These are phyloP conservation scores for Mycena rosella DNA, from an alignment of 768 basidiomycete species.

Conservation along the genomic window DNA sequence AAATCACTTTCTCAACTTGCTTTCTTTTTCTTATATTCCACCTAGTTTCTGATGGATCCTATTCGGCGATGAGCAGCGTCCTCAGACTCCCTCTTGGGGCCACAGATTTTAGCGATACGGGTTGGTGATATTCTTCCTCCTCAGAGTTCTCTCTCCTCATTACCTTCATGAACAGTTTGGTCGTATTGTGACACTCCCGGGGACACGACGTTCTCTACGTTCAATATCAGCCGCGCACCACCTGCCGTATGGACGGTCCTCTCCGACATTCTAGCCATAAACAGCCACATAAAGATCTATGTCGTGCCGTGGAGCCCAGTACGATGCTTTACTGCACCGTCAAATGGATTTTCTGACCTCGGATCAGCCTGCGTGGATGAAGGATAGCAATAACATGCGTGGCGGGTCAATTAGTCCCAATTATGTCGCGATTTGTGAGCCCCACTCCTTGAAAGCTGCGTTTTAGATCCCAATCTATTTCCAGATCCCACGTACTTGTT, in stretches of 20 bases:
- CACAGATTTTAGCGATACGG: constrained; percentile 17
- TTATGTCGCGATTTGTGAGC: constrained; percentile 53
- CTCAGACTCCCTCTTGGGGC: constrained; percentile 16
- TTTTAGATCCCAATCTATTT: neutral
- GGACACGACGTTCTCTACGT: constrained; percentile 55
- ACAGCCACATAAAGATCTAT: constrained; percentile 45
- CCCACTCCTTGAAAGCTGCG: neutral
- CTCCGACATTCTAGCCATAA: constrained; percentile 60
- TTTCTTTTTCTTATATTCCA: constrained; percentile 52
- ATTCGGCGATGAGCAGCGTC: constrained; percentile 19
- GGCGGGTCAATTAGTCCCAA: constrained; percentile 57
- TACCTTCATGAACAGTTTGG: neutral
- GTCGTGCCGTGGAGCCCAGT: constrained; percentile 63
- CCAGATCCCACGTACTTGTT: constrained; percentile 65
- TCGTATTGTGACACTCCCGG: constrained; percentile 49
- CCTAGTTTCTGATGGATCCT: constrained; percentile 13
- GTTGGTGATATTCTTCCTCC: neutral
- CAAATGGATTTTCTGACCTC: neutral
- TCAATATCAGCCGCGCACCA: constrained; percentile 58
- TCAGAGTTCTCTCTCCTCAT: neutral
- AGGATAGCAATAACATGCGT: constrained; percentile 57
- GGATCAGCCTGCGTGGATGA: constrained; percentile 66
- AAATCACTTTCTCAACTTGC: constrained; percentile 50
- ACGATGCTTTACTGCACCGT: neutral
- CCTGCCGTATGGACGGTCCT: constrained; percentile 57